Percentiles rank a stretch among this genome's conserved stretches.
Conservation (phyloP, 2,329 filamentous ascomycete species). For the Colletotrichum liriopes region DNA sequence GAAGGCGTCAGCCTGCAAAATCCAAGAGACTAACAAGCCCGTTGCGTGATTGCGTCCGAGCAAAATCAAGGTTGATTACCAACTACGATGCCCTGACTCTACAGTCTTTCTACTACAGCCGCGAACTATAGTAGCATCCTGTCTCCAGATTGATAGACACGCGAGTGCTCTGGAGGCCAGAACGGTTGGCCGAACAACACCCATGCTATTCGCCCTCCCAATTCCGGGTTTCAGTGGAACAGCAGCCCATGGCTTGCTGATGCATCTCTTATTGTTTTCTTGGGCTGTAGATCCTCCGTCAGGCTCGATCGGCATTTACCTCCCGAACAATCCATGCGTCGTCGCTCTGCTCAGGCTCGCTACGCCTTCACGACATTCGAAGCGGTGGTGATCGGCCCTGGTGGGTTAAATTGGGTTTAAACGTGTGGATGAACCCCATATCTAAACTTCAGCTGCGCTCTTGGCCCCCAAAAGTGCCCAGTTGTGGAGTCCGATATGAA, state of each 20-base stretch:
- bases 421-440: background rate
- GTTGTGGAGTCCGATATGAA: background rate
- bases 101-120: background rate
- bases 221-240: background rate
- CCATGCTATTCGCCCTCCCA: background rate
- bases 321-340: background rate
- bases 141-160: background rate
- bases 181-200: background rate
- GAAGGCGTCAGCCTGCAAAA: no score
- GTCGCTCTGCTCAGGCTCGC: background rate
- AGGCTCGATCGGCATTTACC: background rate
- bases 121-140: background rate
- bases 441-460: background rate
- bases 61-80: background rate
- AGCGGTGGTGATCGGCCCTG: background rate
- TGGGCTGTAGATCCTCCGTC: background rate
- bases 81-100: background rate
- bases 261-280: background rate
- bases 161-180: background rate
- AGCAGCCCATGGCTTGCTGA: background rate
- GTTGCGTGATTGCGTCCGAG: no score
- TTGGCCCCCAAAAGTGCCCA: background rate
- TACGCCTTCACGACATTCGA: background rate
- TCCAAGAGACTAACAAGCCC: no score
- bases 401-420: background rate